Base-by-base conservation (phyloP, 2,329 filamentous ascomycete genomes). In the Samsoniella hepiali region DNA sequence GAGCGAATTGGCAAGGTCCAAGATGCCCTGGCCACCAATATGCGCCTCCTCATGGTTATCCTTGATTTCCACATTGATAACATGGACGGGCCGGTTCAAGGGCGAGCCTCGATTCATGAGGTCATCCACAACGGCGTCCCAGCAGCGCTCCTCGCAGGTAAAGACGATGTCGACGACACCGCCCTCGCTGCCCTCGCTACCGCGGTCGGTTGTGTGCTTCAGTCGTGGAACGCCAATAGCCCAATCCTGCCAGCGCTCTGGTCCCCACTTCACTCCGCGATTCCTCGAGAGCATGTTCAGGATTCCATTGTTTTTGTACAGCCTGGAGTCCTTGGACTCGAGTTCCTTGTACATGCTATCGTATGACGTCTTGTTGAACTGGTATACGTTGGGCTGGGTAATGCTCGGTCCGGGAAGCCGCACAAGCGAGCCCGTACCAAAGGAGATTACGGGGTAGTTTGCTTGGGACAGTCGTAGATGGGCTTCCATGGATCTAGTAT, bases 171-270 rank as follows among this genome's bases (percentile, higher is more conserved):
- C 95, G 0, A 97, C 93, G 4, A 96, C 83, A 7, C 95, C 95
- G 8, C 89, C 90, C 75, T 99, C 95, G 8, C 91, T 90, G 17
- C 95, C 95, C 22, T 84, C 75, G 64, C 87, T 88, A 31, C 95
- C 95, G 72, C 89, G 87, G 73, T 97, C 90, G 51, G 84, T 84
- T 45, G 86, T 80, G 67, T 93, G 88, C 47, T 94, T 89, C 11
- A 95, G 78, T 36, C 94, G 85, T 36, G 95, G 93, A 65, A 91
- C 84, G 3, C 95, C 95, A 1, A 96, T 83, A 55, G 91, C 86
- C 95, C 95, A 99, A 76, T 99, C 95, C 77, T 99, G 95, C 90
- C 96, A 99, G 64, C 95, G 87, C 77, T 99, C 95, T 0, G 95
- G 95, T 0, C 92, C 93, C 87, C 90, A 96, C 80, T 99, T 99